Conservation (phyloP, 768 basidiomycete genomes). For the Hypsizygus marmoreus region DNA sequence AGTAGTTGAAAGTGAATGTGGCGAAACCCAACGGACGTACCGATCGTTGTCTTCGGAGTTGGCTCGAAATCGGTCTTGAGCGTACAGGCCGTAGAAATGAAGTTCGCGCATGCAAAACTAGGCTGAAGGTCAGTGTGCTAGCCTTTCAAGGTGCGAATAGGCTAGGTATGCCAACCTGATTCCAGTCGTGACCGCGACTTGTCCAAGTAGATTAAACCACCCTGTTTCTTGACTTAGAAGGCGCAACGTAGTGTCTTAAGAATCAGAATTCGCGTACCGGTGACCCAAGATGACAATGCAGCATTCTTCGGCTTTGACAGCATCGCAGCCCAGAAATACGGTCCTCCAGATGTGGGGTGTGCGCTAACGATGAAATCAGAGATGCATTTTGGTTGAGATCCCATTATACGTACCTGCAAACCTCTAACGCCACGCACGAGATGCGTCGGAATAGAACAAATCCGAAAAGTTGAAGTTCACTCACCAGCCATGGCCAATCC, state of each 20-base stretch:
- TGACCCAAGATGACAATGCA: conserved; percentile 72
- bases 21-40: conserved; percentile 30
- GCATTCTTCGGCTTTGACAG: conserved; percentile 58
- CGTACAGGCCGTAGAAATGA: conserved; percentile 65
- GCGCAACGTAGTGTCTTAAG: background rate
- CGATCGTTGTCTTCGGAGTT: conserved; percentile 61
- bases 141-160: background rate
- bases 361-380: conserved; percentile 44
- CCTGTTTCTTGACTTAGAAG: conserved; percentile 28
- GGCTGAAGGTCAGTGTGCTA: background rate
- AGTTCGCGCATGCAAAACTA: conserved; percentile 67
- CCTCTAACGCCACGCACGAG: conserved; percentile 34
- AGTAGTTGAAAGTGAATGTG: background rate
- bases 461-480: background rate
- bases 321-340: conserved; percentile 85
- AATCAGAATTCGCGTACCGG: conserved; percentile 35
- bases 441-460: background rate
- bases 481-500: conserved; percentile 75
- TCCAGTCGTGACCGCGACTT: conserved; percentile 77
- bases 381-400: background rate
- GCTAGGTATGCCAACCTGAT: conserved; percentile 45
- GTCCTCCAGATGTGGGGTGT: conserved; percentile 72
- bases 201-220: conserved; percentile 75
- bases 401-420: conserved; percentile 42
- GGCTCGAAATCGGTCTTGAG: conserved; percentile 62